Evolutionary conservation across 345 rosid species (phyloP).

Genomic region (Draba incana): DNA sequence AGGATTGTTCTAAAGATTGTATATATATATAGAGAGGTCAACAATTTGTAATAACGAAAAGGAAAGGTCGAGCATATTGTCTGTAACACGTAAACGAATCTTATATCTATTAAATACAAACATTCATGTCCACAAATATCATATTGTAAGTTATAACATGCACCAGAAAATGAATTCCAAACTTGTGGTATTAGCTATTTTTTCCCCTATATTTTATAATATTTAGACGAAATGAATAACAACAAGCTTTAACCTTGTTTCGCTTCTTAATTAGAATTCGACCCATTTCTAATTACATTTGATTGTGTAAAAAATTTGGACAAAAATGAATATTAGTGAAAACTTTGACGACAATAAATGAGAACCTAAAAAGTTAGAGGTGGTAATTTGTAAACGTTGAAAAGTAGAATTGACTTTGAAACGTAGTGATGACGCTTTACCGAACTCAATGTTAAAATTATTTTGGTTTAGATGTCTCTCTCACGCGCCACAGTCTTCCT

Average conservation of each 20-base stretch:
- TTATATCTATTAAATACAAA: neutral
- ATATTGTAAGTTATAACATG: too few relatives aligned
- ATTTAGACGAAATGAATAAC: neutral
- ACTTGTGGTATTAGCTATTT: neutral
- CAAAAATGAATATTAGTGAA: neutral
- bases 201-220: neutral
- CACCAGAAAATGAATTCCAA: neutral
- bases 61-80: too few relatives aligned
- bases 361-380: constrained; percentile 7
- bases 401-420: constrained; percentile 36
- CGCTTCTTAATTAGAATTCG: too few relatives aligned
- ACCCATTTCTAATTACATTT: too few relatives aligned
- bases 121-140: neutral
- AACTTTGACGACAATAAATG: neutral
- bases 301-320: neutral
- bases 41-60: too few relatives aligned
- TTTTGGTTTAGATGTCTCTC: constrained; percentile 24
- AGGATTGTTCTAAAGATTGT: too few relatives aligned
- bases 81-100: neutral
- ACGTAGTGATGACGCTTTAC: constrained; percentile 32
- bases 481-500: constrained; percentile 29
- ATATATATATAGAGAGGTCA: too few relatives aligned
- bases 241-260: too few relatives aligned
- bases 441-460: constrained; percentile 30
- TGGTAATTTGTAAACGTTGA: constrained; percentile 8